phyloP scores from a whole-genome alignment of 202 grass and related monocot species.

The Setaria viridis region DNA sequence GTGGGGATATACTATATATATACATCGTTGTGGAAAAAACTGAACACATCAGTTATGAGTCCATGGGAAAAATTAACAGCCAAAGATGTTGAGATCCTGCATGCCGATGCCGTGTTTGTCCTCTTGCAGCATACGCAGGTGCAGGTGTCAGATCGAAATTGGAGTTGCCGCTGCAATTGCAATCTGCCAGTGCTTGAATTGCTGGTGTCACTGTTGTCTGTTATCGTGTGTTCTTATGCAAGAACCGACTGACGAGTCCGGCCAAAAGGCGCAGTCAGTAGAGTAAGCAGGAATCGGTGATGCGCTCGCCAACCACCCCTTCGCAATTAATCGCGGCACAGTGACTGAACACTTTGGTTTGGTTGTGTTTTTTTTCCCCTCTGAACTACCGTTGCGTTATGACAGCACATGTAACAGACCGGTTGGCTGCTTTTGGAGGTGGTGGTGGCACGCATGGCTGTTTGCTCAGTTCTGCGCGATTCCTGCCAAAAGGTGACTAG shows the following conservation, averaged over 20 bases:
- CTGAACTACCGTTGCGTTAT: background rate
- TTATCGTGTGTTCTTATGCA: constrained; percentile 1
- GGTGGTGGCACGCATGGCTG: constrained; percentile 13
- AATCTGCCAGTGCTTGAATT: background rate
- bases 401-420: constrained; percentile 7
- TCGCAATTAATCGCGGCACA: background rate
- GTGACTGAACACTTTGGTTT: background rate
- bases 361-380: background rate
- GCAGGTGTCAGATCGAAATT: constrained; percentile 13
- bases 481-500: constrained; percentile 10
- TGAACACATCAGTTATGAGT: background rate
- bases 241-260: background rate
- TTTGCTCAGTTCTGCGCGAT: constrained; percentile 1
- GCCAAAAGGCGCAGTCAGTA: constrained; percentile 25
- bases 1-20: constrained; percentile 43
- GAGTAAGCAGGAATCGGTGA: constrained; percentile 13
- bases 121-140: background rate
- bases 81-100: constrained; percentile 18
- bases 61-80: background rate
- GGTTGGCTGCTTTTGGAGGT: constrained; percentile 8
- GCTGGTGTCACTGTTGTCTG: background rate
- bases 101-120: background rate
- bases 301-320: constrained; percentile 24
- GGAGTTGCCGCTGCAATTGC: background rate
- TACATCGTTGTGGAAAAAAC: background rate